Evolutionary conservation across 371 early-diverging fungal species (phyloP).

Genomic region (Lichtheimia hyalospora): DNA sequence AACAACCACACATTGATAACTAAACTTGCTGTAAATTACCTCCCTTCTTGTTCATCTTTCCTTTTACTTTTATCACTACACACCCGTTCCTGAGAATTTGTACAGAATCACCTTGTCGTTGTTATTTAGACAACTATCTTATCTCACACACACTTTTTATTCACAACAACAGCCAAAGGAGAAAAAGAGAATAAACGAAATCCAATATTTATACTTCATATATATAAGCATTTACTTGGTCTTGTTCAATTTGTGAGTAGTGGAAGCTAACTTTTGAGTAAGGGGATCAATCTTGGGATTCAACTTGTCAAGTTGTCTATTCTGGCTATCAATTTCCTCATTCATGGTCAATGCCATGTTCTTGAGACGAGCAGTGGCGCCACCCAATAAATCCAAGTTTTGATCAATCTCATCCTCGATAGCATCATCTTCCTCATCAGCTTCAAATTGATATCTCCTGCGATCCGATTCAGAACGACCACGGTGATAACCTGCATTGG

Average conservation of each 20-base stretch:
- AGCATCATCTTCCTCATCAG: constrained; percentile 63
- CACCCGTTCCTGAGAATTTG: not conserved
- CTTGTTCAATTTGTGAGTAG: constrained; percentile 50
- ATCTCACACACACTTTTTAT: no score
- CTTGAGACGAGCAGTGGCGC: constrained; percentile 65
- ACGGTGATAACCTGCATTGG: constrained; percentile 40
- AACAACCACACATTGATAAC: constrained; percentile 4
- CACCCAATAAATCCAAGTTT: constrained; percentile 71
- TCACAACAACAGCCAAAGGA: no score
- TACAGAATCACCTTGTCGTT: not conserved
- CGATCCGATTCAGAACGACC: constrained; percentile 61
- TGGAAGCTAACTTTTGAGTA: constrained; percentile 35
- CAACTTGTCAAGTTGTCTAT: constrained; percentile 31
- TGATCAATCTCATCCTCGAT: constrained; percentile 81
- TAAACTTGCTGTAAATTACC: not conserved
- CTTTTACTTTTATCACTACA: no score
- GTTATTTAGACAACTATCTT: no score
- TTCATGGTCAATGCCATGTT: constrained; percentile 76
- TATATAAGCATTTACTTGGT: constrained; percentile 23
- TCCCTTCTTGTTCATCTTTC: not conserved
- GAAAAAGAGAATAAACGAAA: no score
- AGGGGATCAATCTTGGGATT: constrained; percentile 45
- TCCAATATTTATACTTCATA: not conserved
- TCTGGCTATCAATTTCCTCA: constrained; percentile 75
- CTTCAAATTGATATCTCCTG: constrained; percentile 65